phyloP scores from a whole-genome alignment of 805 yeast species.

The Candida tibetensis region DNA sequence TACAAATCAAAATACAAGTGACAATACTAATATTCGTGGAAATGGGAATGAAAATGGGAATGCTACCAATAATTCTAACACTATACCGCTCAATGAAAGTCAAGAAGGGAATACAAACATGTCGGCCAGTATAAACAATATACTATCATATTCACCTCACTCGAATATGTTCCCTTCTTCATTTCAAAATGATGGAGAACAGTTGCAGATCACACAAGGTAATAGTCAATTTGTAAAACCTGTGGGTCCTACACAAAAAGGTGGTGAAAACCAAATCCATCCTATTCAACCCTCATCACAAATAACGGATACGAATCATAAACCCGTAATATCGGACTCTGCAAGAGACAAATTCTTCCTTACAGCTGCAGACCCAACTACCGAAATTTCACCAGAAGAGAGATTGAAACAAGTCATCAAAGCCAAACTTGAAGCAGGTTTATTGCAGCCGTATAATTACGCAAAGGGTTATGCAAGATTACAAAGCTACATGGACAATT shows the following conservation, averaged over 20 bases:
- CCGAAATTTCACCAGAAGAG: slow-evolving; percentile 91
- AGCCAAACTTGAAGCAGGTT: slow-evolving; percentile 92
- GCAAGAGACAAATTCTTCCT: slow-evolving; percentile 91
- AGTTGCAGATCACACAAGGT: slow-evolving; percentile 5
- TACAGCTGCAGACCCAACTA: slow-evolving; percentile 96
- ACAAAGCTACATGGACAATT: slow-evolving; percentile 87
- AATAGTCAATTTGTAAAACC: slow-evolving; percentile 4
- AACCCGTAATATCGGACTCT: slow-evolving; percentile 58
- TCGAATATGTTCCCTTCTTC: slow-evolving; percentile 18
- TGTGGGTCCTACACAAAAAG: neutral
- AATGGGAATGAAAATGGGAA: neutral
- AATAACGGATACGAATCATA: slow-evolving; percentile 15
- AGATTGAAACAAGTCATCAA: slow-evolving; percentile 88
- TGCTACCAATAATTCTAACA: slow-evolving; percentile 2
- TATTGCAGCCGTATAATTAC: slow-evolving; percentile 87
- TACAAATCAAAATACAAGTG: no score
- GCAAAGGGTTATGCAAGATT: slow-evolving; percentile 90
- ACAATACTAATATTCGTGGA: no score
- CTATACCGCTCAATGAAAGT: neutral
- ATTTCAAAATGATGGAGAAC: slow-evolving; percentile 4
- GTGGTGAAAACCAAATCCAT: slow-evolving; percentile 1
- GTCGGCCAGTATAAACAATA: slow-evolving; percentile 13
- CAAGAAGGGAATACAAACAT: neutral
- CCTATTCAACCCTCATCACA: slow-evolving; percentile 7
- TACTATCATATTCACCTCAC: slow-evolving; percentile 31